phyloP scores from a whole-genome alignment of 83 land plant genomes.

The Picea abies region DNA sequence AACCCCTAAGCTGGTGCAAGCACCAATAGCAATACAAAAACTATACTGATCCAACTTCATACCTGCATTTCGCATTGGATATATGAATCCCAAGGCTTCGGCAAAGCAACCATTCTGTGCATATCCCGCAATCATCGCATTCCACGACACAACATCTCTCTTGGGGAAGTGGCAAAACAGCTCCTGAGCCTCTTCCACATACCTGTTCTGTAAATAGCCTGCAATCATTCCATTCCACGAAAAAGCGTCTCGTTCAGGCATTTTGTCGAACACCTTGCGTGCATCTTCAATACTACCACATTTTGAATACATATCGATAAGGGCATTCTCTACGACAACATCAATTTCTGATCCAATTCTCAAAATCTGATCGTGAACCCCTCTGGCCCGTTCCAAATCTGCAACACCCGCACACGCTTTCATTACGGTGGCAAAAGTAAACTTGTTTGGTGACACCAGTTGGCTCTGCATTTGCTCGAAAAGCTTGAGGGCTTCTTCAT shows the following conservation, averaged over 20 bases:
- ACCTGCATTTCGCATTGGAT: not conserved
- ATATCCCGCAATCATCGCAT: not conserved
- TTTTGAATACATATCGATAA: constrained; percentile 20
- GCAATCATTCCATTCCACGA: constrained; percentile 11
- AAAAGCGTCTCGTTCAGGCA: not conserved
- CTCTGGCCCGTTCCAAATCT: not conserved
- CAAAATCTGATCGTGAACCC: not conserved
- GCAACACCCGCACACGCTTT: not conserved
- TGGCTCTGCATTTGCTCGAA: not conserved
- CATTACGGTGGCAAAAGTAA: not conserved
- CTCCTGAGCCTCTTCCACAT: not conserved
- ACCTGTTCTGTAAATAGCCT: constrained; percentile 6
- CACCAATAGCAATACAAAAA: constrained; percentile 2
- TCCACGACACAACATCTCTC: not conserved
- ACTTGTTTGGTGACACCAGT: not conserved
- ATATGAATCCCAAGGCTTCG: not conserved
- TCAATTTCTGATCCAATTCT: constrained; percentile 1
- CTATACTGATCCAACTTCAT: constrained; percentile 8
- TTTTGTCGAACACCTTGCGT: not conserved
- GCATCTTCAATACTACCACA: constrained; percentile 22
- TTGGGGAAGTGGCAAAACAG: not conserved
- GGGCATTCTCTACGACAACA: constrained; percentile 23
- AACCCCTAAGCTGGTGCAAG: not conserved
- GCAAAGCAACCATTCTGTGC: not conserved
- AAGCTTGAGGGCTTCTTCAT: not conserved